A percentile compares a stretch with the other conserved stretches of the same genome.
Conservation (phyloP, 1,284 basidiomycete species). For the Coniferiporia weirii region DNA sequence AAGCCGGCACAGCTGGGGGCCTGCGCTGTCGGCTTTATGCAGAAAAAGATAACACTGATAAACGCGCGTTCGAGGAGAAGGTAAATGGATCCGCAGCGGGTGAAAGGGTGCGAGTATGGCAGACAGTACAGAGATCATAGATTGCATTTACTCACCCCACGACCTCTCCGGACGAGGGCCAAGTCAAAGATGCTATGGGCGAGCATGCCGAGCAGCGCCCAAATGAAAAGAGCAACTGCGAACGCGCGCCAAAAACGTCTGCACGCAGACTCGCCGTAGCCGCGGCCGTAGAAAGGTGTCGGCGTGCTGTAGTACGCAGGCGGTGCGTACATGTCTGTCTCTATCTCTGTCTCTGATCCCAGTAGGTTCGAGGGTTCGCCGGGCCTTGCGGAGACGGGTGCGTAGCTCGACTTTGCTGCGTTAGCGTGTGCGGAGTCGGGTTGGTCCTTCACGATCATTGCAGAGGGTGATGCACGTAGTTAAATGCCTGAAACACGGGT, state of each 20-base stretch:
- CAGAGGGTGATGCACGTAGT: background rate
- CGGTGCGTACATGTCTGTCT: background rate
- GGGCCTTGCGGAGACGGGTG: background rate
- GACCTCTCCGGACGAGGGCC: background rate
- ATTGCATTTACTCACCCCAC: background rate
- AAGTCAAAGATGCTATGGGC: background rate
- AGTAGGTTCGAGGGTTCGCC: background rate
- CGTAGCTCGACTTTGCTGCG: background rate
- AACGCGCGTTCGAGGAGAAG: background rate
- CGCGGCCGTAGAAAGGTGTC: background rate
- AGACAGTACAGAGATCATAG: background rate
- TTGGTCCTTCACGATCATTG: constrained; percentile 8
- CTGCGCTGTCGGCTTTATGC: too few relatives aligned
- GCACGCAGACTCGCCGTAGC: background rate
- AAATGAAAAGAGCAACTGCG: constrained; percentile 1
- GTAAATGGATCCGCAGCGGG: background rate
- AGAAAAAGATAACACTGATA: background rate
- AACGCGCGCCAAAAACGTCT: constrained; percentile 6
- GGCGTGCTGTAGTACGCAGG: background rate
- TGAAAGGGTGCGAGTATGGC: background rate
- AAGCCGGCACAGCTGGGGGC: background rate
- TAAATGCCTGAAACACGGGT: background rate
- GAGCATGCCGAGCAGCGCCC: constrained; percentile 1
- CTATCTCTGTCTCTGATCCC: too few relatives aligned
- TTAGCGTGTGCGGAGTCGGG: background rate